These are phyloP conservation scores for Apiospora hydei DNA, from an alignment of 2,329 filamentous ascomycete species.

Conservation along the genomic window DNA sequence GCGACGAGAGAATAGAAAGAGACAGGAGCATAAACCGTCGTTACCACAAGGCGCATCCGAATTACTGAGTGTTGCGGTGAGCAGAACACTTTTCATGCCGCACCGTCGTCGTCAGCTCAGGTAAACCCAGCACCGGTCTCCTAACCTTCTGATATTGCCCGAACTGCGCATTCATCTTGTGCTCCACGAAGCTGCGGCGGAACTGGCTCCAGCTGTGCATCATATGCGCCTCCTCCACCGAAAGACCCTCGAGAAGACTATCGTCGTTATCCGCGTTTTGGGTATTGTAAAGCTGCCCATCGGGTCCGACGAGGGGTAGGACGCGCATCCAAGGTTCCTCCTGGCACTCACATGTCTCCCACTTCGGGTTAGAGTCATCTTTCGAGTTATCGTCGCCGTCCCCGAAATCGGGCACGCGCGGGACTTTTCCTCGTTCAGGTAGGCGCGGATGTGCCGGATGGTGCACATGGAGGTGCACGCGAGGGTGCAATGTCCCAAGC, in stretches of 20 bases:
- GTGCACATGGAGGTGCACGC: constrained; percentile 47
- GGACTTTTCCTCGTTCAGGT: constrained; percentile 46
- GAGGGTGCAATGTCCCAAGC: constrained; percentile 46
- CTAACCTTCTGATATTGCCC: constrained; percentile 4
- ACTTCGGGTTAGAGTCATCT: constrained; percentile 32
- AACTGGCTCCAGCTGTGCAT: constrained; percentile 19
- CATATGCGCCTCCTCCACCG: neutral
- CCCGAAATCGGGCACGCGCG: constrained; percentile 36
- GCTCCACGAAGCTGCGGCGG: constrained; percentile 2
- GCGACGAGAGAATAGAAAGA: neutral
- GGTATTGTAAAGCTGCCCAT: neutral
- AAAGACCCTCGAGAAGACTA: neutral
- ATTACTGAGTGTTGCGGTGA: neutral
- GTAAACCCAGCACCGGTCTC: neutral
- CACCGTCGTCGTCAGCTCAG: neutral
- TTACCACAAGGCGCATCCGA: neutral
- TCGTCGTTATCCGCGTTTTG: neutral
- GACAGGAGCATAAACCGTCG: neutral
- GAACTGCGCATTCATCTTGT: constrained; percentile 1
- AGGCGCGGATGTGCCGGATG: constrained; percentile 43
- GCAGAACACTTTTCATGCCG: constrained; percentile 8
- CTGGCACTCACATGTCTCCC: constrained; percentile 39
- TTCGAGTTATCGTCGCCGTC: constrained; percentile 27
- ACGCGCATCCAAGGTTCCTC: constrained; percentile 38
- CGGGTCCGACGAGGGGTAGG: neutral